Evolutionary conservation across 371 early-diverging fungal species (phyloP).

Genomic region (Smittium mucronatum): DNA sequence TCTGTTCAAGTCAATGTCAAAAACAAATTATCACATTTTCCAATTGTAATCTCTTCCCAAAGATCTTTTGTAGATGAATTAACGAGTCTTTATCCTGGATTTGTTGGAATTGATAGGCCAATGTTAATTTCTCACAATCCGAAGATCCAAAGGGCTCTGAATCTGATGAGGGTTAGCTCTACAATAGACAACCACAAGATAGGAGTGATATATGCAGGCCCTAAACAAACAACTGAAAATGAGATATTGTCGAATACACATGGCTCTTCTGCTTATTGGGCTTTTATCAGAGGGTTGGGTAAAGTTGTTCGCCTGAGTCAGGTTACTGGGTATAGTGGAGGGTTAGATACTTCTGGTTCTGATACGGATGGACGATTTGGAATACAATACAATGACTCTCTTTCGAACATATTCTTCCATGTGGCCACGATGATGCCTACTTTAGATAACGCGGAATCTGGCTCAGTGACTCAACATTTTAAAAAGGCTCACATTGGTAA

Average conservation of each 20-base stretch:
- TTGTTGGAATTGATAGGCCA: slow-evolving; percentile 45
- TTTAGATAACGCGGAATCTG: slow-evolving; percentile 18
- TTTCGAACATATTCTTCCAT: slow-evolving; percentile 82
- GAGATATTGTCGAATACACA: slow-evolving; percentile 74
- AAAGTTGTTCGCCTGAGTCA: slow-evolving; percentile 51
- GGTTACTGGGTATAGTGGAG: slow-evolving; percentile 64
- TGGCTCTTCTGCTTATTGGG: slow-evolving; percentile 72
- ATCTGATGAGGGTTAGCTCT: slow-evolving; percentile 73
- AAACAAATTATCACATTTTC: slow-evolving; percentile 2
- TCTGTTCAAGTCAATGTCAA: neutral
- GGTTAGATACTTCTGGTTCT: slow-evolving; percentile 67
- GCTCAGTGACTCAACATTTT: slow-evolving; percentile 43
- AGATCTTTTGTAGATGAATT: slow-evolving; percentile 24
- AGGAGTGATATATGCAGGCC: slow-evolving; percentile 82
- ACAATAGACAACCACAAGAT: slow-evolving; percentile 91
- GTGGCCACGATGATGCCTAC: slow-evolving; percentile 90
- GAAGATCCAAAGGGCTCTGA: slow-evolving; percentile 54
- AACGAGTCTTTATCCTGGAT: slow-evolving; percentile 54
- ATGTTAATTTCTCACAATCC: slow-evolving; percentile 59
- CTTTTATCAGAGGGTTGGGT: slow-evolving; percentile 70
- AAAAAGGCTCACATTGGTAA: slow-evolving; percentile 96
- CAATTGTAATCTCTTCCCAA: neutral
- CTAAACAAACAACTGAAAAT: slow-evolving; percentile 61
- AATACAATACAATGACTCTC: slow-evolving; percentile 71
- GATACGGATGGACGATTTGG: slow-evolving; percentile 75